phyloP scores from a whole-genome alignment of 805 yeast species.

The Saccharomycopsis amapae region DNA sequence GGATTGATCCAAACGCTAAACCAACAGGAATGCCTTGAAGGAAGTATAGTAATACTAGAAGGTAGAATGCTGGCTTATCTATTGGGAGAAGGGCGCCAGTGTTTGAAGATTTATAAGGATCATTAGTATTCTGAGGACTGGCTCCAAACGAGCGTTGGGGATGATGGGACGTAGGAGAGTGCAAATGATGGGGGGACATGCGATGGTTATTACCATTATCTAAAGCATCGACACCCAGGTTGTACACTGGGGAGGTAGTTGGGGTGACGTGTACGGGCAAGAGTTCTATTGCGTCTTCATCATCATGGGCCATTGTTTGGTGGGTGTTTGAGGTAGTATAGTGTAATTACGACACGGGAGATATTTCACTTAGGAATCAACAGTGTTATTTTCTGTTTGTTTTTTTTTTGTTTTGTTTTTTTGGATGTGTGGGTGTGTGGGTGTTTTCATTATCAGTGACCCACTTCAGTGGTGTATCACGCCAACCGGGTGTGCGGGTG shows the following conservation, averaged over 20 bases:
- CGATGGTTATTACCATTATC: neutral
- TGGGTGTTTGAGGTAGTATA: no score
- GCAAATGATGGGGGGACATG: neutral
- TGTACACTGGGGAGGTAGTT: neutral
- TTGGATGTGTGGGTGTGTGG: no score
- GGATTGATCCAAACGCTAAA: conserved; percentile 88
- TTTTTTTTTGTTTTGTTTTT: no score
- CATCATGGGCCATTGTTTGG: no score
- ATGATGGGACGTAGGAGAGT: conserved; percentile 1
- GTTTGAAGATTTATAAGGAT: neutral
- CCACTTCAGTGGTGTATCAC: no score
- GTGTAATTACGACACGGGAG: no score
- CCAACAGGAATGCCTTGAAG: conserved; percentile 98
- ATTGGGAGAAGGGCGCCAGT: conserved; percentile 11
- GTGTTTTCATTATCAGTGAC: no score
- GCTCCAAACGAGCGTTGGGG: no score
- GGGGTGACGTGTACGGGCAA: conserved; percentile 13
- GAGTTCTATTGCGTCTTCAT: conserved; percentile 10
- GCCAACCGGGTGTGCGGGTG: no score
- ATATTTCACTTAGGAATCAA: no score
- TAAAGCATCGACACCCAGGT: neutral
- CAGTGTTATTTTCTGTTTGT: no score
- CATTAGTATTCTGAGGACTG: neutral
- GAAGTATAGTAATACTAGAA: conserved; percentile 68
- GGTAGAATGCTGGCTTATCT: conserved; percentile 70